Conservation (phyloP, 2,329 filamentous ascomycete species). For the Aspergillus neotritici region DNA sequence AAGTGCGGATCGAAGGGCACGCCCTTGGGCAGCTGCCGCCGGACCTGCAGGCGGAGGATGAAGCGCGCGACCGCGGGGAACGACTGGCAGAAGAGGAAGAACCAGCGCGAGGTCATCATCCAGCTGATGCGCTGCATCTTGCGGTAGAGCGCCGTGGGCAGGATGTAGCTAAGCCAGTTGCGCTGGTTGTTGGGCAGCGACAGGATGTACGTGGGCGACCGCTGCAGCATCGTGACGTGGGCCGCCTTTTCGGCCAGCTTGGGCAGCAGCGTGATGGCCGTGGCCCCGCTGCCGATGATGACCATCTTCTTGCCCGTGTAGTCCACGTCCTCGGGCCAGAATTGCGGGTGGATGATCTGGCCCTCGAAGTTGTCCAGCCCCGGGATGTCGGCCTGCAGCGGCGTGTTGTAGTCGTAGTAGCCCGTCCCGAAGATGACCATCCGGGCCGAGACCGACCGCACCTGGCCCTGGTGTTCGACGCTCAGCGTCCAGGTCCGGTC, state of each 20-base stretch:
- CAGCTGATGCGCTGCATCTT: constrained; percentile 42
- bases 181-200: constrained; percentile 40
- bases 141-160: constrained; percentile 33
- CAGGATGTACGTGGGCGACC: constrained; percentile 67
- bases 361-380: constrained; percentile 63
- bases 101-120: constrained; percentile 45
- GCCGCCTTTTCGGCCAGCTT: constrained; percentile 59
- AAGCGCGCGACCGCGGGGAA: constrained; percentile 49
- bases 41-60: constrained; percentile 45
- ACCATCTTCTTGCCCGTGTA: constrained; percentile 63
- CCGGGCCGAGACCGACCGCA: constrained; percentile 29
- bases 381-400: constrained; percentile 57
- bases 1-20: constrained; percentile 59
- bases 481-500: constrained; percentile 51
- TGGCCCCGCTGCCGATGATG: constrained; percentile 72
- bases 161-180: constrained; percentile 20
- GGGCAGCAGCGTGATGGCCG: constrained; percentile 71
- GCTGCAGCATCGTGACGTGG: constrained; percentile 73
- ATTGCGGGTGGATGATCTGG: constrained; percentile 62
- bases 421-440: constrained; percentile 59
- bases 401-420: constrained; percentile 67
- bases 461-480: constrained; percentile 36
- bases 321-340: constrained; percentile 66
- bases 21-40: constrained; percentile 48
- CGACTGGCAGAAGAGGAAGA: constrained; percentile 48